Evolutionary conservation across 345 rosid species (phyloP), one percentile per base, ranked within the genome.

Genomic region (Gossypium arboreum): DNA sequence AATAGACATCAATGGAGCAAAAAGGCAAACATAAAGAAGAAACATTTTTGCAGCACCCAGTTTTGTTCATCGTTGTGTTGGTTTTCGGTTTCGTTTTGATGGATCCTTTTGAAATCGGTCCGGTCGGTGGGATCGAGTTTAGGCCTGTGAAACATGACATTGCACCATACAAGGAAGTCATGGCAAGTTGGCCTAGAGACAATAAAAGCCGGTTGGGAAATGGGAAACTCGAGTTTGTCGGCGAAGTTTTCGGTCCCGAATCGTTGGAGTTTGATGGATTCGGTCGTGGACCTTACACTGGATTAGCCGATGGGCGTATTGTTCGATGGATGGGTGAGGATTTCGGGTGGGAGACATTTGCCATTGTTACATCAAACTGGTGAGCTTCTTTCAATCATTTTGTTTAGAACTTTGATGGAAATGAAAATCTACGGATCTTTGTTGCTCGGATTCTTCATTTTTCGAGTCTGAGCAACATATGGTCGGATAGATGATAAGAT

Each of bases 261-360:
- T 95, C 98, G 0, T 75, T 95, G 75, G 99, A 95, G 86, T 93
- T 95, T 47, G 98, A 95, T 72, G 74, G 76, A 69, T 71, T 80
- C 7, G 98, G 99, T 2, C 88, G 79, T 43, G 98, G 97, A n/a
- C 99, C 99, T 11, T 95, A 95, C 78, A 52, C 94, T 0, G 99
- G 99, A 4, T 76, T 95, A 69, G 99, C 97, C 0, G 97, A 95
- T 54, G 98, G 99, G 20, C 86, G 97, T 7, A 77, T 95, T 20
- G 98, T 95, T 54, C 84, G 99, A 75, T 95, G 99, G 99, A 89
- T 95, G 98, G 99, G 99, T 5, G 88, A 90, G 62, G 77, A 69
- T 55, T 15, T 78, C 7, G 97, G 99, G 27, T 93, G 99, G 99
- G 93, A 91, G 78, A 93, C 97, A 16, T 93, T 95, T 76, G 94